Conservation (phyloP, 225 moss, liverwort and hornwort genomes). For the Climacium dendroides region DNA sequence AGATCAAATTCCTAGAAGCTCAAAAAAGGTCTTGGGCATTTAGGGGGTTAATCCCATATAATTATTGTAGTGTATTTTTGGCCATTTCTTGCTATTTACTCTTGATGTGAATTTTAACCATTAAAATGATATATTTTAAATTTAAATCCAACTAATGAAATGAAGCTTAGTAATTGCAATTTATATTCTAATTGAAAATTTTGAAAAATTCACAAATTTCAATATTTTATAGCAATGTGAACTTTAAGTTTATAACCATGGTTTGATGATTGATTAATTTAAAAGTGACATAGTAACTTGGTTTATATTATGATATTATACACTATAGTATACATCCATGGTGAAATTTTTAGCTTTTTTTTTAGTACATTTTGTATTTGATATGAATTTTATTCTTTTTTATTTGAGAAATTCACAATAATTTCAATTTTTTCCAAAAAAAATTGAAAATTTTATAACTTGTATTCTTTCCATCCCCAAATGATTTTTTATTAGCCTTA, state of each 20-base stretch:
- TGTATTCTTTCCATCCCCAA: not conserved
- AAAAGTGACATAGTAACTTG: fast-evolving
- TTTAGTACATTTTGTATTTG: not conserved
- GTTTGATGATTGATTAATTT: not conserved
- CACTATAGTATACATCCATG: not conserved
- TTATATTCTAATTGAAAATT: not conserved
- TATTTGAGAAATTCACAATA: not conserved
- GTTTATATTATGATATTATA: fast-evolving
- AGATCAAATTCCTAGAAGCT: too few relatives aligned
- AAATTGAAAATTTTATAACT: not conserved
- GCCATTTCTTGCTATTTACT: not conserved
- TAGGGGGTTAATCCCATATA: fast-evolving
- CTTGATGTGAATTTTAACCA: not conserved
- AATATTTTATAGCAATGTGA: not conserved
- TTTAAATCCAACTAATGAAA: not conserved
- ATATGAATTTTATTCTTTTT: not conserved
- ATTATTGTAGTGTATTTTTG: not conserved
- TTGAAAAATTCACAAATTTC: not conserved
- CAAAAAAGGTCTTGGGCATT: too few relatives aligned
- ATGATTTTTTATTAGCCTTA: too few relatives aligned
- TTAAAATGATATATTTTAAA: not conserved
- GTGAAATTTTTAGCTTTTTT: not conserved
- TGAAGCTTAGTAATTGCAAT: not conserved
- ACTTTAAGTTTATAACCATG: fast-evolving
- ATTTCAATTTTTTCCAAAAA: not conserved